phyloP scores from a whole-genome alignment of 139 green algal species.

The Raphidocelis subcapitata region DNA sequence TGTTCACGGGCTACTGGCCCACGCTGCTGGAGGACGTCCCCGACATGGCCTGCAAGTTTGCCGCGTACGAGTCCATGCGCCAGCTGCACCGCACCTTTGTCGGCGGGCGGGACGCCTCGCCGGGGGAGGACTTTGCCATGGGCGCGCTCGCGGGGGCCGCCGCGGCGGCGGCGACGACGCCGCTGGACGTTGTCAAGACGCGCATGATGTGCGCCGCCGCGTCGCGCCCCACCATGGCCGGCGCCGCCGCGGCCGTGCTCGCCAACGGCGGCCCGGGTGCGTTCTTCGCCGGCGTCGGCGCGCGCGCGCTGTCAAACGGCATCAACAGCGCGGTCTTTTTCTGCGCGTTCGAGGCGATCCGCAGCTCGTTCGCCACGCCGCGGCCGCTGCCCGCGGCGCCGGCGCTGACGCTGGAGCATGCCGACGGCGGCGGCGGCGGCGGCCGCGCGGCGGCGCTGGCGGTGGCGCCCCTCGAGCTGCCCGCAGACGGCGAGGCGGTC shows the following conservation, averaged over 20 bases:
- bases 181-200: conserved; percentile 94
- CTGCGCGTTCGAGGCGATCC: conserved; percentile 78
- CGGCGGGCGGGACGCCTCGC: conserved; percentile 6
- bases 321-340: conserved; percentile 91
- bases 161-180: conserved; percentile 80
- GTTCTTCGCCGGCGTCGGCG: conserved; percentile 69
- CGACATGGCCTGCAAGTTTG: conserved; percentile 92
- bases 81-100: conserved; percentile 46
- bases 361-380: conserved; percentile 27
- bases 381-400: not conserved
- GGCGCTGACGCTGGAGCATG: no score
- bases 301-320: conserved; percentile 71
- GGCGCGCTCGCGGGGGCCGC: conserved; percentile 72
- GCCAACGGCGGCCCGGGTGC: conserved; percentile 34
- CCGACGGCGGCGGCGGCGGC: no score
- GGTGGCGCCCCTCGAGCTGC: no score
- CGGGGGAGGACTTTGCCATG: conserved; percentile 77
- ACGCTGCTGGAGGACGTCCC: conserved; percentile 86
- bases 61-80: conserved; percentile 75
- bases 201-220: conserved; percentile 85
- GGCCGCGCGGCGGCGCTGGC: no score
- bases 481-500: no score
- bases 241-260: conserved; percentile 23
- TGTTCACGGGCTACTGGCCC: conserved; percentile 83
- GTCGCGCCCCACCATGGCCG: conserved; percentile 52